Conservation (phyloP, 2,329 filamentous ascomycete genomes). For the Chrysoporthe cubensis region DNA sequence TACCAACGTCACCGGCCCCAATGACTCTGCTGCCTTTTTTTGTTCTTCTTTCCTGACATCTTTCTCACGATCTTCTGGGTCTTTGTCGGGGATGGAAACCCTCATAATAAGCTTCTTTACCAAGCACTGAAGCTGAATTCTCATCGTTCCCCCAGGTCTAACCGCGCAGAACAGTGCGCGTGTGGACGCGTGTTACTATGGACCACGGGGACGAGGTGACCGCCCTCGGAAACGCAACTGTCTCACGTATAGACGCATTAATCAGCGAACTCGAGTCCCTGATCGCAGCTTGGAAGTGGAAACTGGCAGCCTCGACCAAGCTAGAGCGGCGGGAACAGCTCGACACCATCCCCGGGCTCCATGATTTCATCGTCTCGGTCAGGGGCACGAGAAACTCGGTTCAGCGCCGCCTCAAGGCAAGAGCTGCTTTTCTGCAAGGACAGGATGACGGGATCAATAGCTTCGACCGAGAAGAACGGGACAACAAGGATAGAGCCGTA, state of each 20-base stretch:
- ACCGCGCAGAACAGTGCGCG: not conserved
- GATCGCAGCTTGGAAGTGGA: constrained; percentile 24
- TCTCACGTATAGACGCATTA: constrained; percentile 21
- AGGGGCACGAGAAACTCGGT: constrained; percentile 25
- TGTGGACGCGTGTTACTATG: constrained; percentile 4
- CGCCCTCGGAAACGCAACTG: constrained; percentile 13
- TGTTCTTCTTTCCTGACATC: too few species aligned
- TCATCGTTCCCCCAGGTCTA: not conserved
- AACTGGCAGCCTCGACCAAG: constrained; percentile 18
- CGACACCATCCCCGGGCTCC: constrained; percentile 26
- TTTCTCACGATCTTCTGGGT: too few species aligned
- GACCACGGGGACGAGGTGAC: constrained; percentile 12
- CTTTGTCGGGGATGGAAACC: too few species aligned
- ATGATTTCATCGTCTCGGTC: constrained; percentile 28
- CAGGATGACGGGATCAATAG: not conserved
- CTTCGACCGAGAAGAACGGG: constrained; percentile 20
- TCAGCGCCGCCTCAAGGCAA: constrained; percentile 22
- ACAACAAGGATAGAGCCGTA: constrained; percentile 25
- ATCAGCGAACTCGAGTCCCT: constrained; percentile 24
- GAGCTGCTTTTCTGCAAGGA: not conserved
- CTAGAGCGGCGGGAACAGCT: constrained; percentile 27
- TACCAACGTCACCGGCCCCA: not conserved
- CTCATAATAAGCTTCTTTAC: not conserved
- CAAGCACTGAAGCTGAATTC: not conserved
- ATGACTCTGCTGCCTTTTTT: not conserved